Evolutionary conservation across 2,329 filamentous ascomycete genomes (phyloP).

Genomic region (Alternaria brassicae): DNA sequence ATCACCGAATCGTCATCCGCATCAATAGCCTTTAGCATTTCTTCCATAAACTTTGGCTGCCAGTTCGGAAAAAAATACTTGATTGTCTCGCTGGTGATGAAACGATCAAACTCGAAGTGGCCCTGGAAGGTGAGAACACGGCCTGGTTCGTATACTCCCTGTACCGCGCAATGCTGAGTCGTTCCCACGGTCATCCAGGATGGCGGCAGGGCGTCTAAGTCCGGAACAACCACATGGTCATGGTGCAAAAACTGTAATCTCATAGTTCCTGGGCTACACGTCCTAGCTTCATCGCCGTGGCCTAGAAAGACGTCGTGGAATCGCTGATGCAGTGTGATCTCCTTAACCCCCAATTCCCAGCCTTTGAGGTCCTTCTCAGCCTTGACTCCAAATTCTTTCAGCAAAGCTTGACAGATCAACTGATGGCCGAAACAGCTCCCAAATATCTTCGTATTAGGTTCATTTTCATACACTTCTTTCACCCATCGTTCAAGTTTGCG

Average conservation of each 20-base stretch:
- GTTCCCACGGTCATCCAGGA: conserved; percentile 32
- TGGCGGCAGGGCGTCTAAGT: conserved; percentile 19
- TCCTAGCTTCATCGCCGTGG: neutral
- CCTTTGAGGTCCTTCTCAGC: conserved; percentile 39
- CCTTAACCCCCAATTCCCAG: conserved; percentile 37
- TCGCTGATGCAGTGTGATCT: conserved; percentile 23
- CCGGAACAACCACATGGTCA: conserved; percentile 37
- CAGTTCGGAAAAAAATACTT: conserved; percentile 46
- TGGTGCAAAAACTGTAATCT: conserved; percentile 52
- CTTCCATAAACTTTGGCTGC: conserved; percentile 25
- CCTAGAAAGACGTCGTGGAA: conserved; percentile 17
- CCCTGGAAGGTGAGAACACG: conserved; percentile 54
- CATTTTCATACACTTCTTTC: conserved; percentile 37
- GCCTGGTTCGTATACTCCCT: conserved; percentile 51
- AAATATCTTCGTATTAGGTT: conserved; percentile 49
- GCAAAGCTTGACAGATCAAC: conserved; percentile 50
- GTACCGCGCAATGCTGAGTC: conserved; percentile 47
- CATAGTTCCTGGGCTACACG: conserved; percentile 19
- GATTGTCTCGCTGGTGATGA: conserved; percentile 51
- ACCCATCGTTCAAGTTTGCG: conserved; percentile 40
- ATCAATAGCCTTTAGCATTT: conserved; percentile 30
- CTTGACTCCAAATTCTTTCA: conserved; percentile 37
- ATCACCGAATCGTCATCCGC: conserved; percentile 38
- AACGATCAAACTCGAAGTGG: conserved; percentile 55
- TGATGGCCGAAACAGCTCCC: conserved; percentile 57